These are phyloP conservation scores for Penicillium sp. DNA, from an alignment of 2,329 filamentous ascomycete species.

Conservation along the genomic window DNA sequence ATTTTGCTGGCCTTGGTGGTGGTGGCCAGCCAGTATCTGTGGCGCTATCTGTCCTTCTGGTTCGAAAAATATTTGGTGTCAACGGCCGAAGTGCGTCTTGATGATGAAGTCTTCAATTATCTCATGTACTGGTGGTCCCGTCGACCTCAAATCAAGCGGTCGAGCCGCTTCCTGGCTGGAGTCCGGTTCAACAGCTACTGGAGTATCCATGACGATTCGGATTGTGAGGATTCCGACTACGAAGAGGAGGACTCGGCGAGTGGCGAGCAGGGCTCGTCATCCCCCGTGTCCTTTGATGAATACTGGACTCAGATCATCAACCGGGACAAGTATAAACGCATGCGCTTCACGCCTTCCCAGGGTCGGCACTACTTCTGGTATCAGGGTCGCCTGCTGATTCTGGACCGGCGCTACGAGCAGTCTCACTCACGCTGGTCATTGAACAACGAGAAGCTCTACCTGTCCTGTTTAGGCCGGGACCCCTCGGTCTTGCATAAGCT, in stretches of 20 bases:
- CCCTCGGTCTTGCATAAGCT: slow-evolving; percentile 30
- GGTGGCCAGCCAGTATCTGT: slow-evolving; percentile 50
- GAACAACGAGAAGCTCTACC: slow-evolving; percentile 27
- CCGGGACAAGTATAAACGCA: slow-evolving; percentile 30
- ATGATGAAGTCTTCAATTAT: slow-evolving; percentile 69
- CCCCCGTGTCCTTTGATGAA: slow-evolving; percentile 37
- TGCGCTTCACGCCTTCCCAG: slow-evolving; percentile 59
- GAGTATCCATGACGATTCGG: slow-evolving; percentile 14
- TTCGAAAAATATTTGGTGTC: slow-evolving; percentile 56
- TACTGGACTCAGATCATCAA: slow-evolving; percentile 38
- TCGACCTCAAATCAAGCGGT: slow-evolving; percentile 55
- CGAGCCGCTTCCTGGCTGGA: slow-evolving; percentile 60
- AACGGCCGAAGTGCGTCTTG: slow-evolving; percentile 59
- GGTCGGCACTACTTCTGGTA: slow-evolving; percentile 67
- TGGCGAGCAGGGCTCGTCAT: slow-evolving; percentile 29
- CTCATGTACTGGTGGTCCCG: slow-evolving; percentile 63
- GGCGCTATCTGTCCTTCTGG: slow-evolving; percentile 44
- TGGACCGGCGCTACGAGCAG: slow-evolving; percentile 25
- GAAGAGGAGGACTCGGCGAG: slow-evolving; percentile 20
- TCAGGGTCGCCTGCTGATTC: slow-evolving; percentile 47
- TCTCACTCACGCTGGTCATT: slow-evolving; percentile 12
- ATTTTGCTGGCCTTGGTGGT: slow-evolving; percentile 46
- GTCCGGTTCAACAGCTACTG: slow-evolving; percentile 47
- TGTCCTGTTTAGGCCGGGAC: slow-evolving; percentile 34
- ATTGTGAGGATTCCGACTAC: slow-evolving; percentile 16